These are phyloP conservation scores for Ambrosia hybrid DNA, from an alignment of 140 eudicot species.

Conservation along the genomic window DNA sequence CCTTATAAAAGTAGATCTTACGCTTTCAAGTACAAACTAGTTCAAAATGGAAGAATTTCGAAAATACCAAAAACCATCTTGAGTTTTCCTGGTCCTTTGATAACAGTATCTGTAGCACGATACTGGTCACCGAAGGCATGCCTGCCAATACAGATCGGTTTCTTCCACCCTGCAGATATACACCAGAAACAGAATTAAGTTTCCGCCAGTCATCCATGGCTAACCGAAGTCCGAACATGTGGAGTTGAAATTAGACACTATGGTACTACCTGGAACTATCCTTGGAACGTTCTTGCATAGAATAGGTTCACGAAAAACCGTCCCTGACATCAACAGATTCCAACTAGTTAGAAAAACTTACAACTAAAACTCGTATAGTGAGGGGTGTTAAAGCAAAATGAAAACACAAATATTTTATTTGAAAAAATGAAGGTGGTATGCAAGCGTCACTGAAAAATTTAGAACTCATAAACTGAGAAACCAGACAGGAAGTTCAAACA, in stretches of 20 bases:
- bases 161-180: slow-evolving; percentile 74
- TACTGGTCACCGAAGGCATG: slow-evolving; percentile 99
- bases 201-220: slow-evolving; percentile 15
- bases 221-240: not conserved
- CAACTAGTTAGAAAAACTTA: slow-evolving; percentile 8
- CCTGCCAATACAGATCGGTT: slow-evolving; percentile 95
- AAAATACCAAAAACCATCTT: slow-evolving; percentile 87
- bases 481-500: not conserved
- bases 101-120: slow-evolving; percentile 87
- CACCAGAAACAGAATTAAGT: not conserved
- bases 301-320: slow-evolving; percentile 98
- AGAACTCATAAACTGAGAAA: not conserved
- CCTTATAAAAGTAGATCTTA: slow-evolving; percentile 3
- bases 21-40: not conserved
- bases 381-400: not conserved
- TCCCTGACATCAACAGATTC: slow-evolving; percentile 52
- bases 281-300: slow-evolving; percentile 83
- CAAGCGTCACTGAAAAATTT: not conserved
- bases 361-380: slow-evolving; percentile 6
- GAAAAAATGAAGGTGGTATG: slow-evolving; percentile 1
- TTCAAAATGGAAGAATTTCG: not conserved
- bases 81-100: slow-evolving; percentile 87
- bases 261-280: slow-evolving; percentile 67
- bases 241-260: slow-evolving; percentile 1
- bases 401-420: not conserved